phyloP scores from a whole-genome alignment of 106 monocot genomes.

The Acorus calamus region DNA sequence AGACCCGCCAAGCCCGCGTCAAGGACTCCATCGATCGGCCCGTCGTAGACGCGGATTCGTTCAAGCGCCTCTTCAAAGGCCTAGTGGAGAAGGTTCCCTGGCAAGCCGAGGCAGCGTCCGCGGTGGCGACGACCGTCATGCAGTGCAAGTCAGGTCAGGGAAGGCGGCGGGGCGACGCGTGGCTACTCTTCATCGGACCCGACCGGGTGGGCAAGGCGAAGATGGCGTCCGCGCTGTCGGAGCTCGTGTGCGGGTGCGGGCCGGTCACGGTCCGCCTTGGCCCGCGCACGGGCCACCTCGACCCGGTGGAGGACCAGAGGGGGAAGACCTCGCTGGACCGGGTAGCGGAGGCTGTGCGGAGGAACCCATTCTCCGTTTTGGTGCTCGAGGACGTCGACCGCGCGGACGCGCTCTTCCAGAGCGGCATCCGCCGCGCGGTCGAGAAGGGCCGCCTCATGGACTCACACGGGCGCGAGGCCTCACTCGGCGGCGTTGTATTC shows the following conservation, averaged over 20 bases:
- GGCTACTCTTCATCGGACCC: constrained; percentile 69
- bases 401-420: constrained; percentile 1
- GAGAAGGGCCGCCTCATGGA: constrained; percentile 3
- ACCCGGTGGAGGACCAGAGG: too few relatives aligned
- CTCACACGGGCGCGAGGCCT: constrained; percentile 8
- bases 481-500: background rate
- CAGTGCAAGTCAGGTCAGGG: constrained; percentile 49
- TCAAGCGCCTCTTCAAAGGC: constrained; percentile 64
- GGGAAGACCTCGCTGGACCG: constrained; percentile 6
- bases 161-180: constrained; percentile 45
- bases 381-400: constrained; percentile 5
- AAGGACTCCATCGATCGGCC: background rate
- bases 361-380: constrained; percentile 6
- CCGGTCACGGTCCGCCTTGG: constrained; percentile 11
- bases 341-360: constrained; percentile 1
- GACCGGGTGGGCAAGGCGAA: constrained; percentile 75
- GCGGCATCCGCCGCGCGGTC: background rate
- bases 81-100: constrained; percentile 64
- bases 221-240: constrained; percentile 67
- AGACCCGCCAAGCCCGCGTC: constrained; percentile 1
- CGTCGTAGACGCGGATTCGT: constrained; percentile 37
- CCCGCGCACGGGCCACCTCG: too few relatives aligned
- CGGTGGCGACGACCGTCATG: constrained; percentile 42
- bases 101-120: constrained; percentile 76
- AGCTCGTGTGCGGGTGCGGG: constrained; percentile 37